Evolutionary conservation across 2,329 filamentous ascomycete species (phyloP).

Genomic region (Arthrobotrys sinensis): DNA sequence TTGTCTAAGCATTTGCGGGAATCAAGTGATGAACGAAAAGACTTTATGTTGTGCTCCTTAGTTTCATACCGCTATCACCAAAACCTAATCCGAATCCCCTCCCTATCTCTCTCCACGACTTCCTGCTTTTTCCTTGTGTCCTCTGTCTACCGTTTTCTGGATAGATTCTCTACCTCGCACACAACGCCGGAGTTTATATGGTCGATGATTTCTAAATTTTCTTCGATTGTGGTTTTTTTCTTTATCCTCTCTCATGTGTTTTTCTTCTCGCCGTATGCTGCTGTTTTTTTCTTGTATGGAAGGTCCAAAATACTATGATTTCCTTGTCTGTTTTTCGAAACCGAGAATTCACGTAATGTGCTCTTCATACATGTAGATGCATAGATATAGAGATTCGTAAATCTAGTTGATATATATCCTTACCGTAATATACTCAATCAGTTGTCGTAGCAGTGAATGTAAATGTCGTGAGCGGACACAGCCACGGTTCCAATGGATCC

Average conservation of each 20-base stretch:
- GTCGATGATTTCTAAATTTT: constrained; percentile 55
- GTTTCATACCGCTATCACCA: constrained; percentile 7
- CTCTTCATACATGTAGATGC: constrained; percentile 2
- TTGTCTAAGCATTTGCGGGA: constrained; percentile 40
- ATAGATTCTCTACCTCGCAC: constrained; percentile 60
- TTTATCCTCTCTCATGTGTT: constrained; percentile 7
- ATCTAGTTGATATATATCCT: constrained; percentile 2
- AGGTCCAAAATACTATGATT: constrained; percentile 43
- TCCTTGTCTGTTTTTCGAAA: constrained; percentile 19
- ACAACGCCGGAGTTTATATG: constrained; percentile 61
- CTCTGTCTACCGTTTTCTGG: constrained; percentile 56
- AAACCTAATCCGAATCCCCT: constrained; percentile 29
- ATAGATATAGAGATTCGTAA: constrained; percentile 11
- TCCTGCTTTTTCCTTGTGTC: constrained; percentile 31
- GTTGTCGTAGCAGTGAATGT: not conserved
- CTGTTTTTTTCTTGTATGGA: constrained; percentile 35
- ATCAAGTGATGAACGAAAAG: constrained; percentile 36
- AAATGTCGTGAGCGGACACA: not conserved
- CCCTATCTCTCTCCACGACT: constrained; percentile 7
- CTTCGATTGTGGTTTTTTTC: constrained; percentile 29
- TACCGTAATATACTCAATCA: not conserved
- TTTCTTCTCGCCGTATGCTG: not conserved
- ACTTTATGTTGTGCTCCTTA: constrained; percentile 33
- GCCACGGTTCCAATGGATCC: constrained; percentile 14
- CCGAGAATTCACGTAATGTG: constrained; percentile 25